phyloP scores from a whole-genome alignment of 805 yeast genomes.

The Kazachstania martiniae region DNA sequence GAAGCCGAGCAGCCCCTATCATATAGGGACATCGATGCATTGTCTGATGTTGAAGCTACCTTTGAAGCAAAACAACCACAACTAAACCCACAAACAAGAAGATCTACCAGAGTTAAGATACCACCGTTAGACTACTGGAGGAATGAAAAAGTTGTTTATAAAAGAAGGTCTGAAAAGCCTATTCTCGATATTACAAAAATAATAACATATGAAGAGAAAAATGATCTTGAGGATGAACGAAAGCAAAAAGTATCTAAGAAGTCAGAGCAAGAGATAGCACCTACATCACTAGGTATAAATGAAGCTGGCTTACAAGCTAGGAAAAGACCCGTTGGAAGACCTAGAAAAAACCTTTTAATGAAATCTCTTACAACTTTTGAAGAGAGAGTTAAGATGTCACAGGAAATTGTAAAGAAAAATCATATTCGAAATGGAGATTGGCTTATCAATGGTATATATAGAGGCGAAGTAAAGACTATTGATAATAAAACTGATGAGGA shows the following conservation, averaged over 20 bases:
- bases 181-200: constrained; percentile 51
- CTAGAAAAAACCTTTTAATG: neutral
- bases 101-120: constrained; percentile 55
- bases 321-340: neutral
- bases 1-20: neutral
- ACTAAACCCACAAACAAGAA: constrained; percentile 30
- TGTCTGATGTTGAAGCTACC: constrained; percentile 8
- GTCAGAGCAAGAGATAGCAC: neutral
- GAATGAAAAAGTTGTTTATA: constrained; percentile 63
- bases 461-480: constrained; percentile 10
- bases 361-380: too few relatives aligned
- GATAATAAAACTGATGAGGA: constrained; percentile 12
- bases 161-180: constrained; percentile 29
- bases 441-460: constrained; percentile 22
- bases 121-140: constrained; percentile 79
- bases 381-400: too few relatives aligned
- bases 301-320: neutral
- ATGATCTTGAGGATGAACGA: constrained; percentile 4
- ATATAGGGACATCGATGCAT: neutral
- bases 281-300: neutral
- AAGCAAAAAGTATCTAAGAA: neutral
- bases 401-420: constrained; percentile 2
- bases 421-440: constrained; percentile 18
- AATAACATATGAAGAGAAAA: constrained; percentile 32
- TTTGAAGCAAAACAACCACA: constrained; percentile 1